Base-by-base conservation (phyloP, 225 moss, liverwort and hornwort genomes). In the Sphagnum tenellum region DNA sequence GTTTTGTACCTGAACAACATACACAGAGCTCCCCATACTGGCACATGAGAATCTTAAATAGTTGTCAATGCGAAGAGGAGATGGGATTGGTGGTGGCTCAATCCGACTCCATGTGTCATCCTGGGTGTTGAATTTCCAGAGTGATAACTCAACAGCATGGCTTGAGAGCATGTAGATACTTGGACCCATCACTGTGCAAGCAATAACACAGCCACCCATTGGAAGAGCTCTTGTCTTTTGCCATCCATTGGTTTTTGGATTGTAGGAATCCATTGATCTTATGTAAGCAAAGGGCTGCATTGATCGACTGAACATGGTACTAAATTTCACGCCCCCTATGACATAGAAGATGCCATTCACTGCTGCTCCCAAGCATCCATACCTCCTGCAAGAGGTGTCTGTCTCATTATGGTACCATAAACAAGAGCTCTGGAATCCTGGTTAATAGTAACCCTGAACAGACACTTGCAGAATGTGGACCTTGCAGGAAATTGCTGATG, bases 141-240 rank as follows among this genome's bases (percentile, higher is more conserved):
- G 83, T 1, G 90, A 90, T 61, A 90, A 69, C 77, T 88, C 90
- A 59, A 90, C 88, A 46, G 90, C 90, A 56, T 88, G 68, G 63
- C 90, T 90, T 45, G 85, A 83, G 72, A 90, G 90, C 90, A 90
- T 88, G 79, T 90, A 90, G 29, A 90, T 90, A 56, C 77, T 80
- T 61, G 88, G 75, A 47, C 87, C 88, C 55, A 90, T 88, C 61
- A 86, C 88, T 1, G 90, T 88, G 69, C 90, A 88, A 45, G 88
- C 90, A 52, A 88, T 90, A 9, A 90, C 90, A 60, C 90, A 90
- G 7, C 90, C 90, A 53, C 81, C 85, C 90, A 90, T 90, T 48
- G 90, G 90, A 62, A 90, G 77, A 46, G 60, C 81, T 49, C 80
- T 69, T 5, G 90, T 90, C 73, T 85, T 88, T 50, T 79, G 85